These are phyloP conservation scores for Leptomonas pyrrhocoris DNA, from an alignment of 208 protist species.

Conservation along the genomic window DNA sequence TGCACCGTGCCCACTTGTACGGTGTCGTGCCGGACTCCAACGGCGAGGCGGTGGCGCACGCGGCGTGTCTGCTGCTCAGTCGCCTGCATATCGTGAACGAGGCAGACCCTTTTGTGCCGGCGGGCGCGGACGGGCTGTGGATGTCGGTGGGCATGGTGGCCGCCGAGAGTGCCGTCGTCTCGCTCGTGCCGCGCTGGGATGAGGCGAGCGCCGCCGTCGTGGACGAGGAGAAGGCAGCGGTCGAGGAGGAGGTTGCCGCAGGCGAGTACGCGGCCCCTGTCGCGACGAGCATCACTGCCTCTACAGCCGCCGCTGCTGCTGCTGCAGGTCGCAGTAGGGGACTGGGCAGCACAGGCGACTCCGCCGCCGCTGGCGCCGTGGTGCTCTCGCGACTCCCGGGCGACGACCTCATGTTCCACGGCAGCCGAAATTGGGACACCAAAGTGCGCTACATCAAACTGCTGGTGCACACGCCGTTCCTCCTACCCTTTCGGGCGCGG, in stretches of 20 bases:
- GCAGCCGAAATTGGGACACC: slow-evolving; percentile 49
- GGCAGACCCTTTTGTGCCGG: slow-evolving; percentile 52
- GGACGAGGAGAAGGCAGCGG: slow-evolving; percentile 23
- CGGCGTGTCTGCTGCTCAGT: slow-evolving; percentile 58
- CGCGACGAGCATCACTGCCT: neutral
- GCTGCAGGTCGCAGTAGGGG: neutral
- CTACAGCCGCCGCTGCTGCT: neutral
- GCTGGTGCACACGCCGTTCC: slow-evolving; percentile 73
- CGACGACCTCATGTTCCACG: slow-evolving; percentile 46
- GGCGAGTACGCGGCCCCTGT: neutral
- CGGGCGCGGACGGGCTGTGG: slow-evolving; percentile 50
- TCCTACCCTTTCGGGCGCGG: slow-evolving; percentile 74
- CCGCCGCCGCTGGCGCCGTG: neutral
- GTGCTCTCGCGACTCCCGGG: slow-evolving; percentile 31
- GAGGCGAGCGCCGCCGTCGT: slow-evolving; percentile 25
- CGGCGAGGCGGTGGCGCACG: slow-evolving; percentile 74
- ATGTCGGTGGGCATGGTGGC: slow-evolving; percentile 42
- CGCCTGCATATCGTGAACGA: slow-evolving; percentile 80
- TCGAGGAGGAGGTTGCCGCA: slow-evolving; percentile 9
- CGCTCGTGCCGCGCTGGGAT: slow-evolving; percentile 38
- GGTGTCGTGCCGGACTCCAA: slow-evolving; percentile 71
- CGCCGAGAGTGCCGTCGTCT: slow-evolving; percentile 17
- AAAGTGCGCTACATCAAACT: slow-evolving; percentile 63
- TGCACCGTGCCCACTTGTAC: slow-evolving; percentile 69
- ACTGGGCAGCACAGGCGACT: neutral